Evolutionary conservation across 495 filamentous ascomycete genomes (phyloP).

Genomic region (Aspergillus nidulans): DNA sequence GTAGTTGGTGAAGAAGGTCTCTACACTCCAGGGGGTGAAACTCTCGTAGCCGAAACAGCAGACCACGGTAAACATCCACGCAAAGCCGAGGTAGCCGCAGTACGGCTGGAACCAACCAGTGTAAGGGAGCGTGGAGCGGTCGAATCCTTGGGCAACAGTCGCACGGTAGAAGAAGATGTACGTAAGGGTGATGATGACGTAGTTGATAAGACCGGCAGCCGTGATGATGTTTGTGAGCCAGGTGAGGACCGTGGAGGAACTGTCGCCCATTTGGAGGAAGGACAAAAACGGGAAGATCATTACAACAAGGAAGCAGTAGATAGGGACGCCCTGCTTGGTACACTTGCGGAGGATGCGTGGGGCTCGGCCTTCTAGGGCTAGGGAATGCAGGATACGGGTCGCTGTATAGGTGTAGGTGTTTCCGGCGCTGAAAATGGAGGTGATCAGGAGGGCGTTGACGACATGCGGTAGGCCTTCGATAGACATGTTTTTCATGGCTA

Average conservation of each 20-base stretch:
- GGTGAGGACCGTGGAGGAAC: slow-evolving; percentile 25
- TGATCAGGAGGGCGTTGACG: slow-evolving; percentile 71
- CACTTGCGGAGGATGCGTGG: slow-evolving; percentile 45
- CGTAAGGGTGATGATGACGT: slow-evolving; percentile 47
- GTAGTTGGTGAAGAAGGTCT: slow-evolving; percentile 54
- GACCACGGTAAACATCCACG: slow-evolving; percentile 40
- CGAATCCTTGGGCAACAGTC: slow-evolving; percentile 50
- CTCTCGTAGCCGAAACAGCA: slow-evolving; percentile 48
- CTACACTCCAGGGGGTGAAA: slow-evolving; percentile 49
- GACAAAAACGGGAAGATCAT: slow-evolving; percentile 41
- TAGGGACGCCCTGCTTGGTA: slow-evolving; percentile 42
- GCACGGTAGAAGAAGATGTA: slow-evolving; percentile 56
- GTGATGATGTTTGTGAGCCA: slow-evolving; percentile 34
- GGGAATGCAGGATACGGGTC: slow-evolving; percentile 55
- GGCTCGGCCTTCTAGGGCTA: slow-evolving; percentile 54
- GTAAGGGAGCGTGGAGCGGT: slow-evolving; percentile 51
- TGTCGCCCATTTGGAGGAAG: slow-evolving; percentile 35
- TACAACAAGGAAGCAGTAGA: slow-evolving; percentile 38
- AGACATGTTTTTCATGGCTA: slow-evolving; percentile 54
- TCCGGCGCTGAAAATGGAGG: slow-evolving; percentile 59
- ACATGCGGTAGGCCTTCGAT: slow-evolving; percentile 62
- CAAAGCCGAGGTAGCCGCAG: slow-evolving; percentile 43
- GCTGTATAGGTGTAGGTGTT: slow-evolving; percentile 76
- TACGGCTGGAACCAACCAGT: slow-evolving; percentile 56
- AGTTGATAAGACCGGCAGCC: slow-evolving; percentile 49